Evolutionary conservation across 2,329 filamentous ascomycete species (phyloP).

Genomic region (Fonsecaea multimorphosa): DNA sequence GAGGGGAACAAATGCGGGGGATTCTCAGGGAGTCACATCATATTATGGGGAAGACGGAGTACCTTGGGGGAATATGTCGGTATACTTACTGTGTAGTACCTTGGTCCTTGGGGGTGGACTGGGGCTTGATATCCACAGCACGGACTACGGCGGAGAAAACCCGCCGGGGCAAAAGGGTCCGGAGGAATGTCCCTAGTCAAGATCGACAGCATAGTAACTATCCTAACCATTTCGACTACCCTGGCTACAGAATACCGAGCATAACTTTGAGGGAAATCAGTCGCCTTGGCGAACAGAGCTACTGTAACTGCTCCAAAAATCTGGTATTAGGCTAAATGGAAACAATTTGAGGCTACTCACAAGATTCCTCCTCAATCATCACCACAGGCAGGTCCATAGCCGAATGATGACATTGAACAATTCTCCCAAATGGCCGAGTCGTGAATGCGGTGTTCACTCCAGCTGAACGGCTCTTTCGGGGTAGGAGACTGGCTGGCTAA

Average conservation of each 20-base stretch:
- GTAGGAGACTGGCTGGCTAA: background rate
- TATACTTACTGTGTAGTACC: background rate
- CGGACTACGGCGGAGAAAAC: background rate
- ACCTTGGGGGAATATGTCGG: background rate
- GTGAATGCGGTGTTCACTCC: background rate
- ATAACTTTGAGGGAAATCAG: background rate
- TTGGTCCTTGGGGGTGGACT: background rate
- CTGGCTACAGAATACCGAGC: background rate
- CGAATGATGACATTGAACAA: background rate
- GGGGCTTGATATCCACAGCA: background rate
- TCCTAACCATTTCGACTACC: background rate
- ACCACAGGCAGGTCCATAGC: background rate
- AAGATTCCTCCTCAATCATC: background rate
- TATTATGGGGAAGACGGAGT: no score
- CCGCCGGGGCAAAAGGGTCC: background rate
- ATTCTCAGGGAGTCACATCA: no score
- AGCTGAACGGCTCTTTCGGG: background rate
- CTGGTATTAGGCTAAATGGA: background rate
- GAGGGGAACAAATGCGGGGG: slow-evolving; percentile 6
- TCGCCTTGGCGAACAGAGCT: background rate
- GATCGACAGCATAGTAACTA: background rate
- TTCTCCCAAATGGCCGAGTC: background rate
- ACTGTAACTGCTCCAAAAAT: background rate
- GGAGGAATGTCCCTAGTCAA: background rate
- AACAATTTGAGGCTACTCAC: background rate